Percentiles rank a stretch among this genome's conserved stretches.
phyloP scores from a whole-genome alignment of 169 alveolate species.

The Plasmodium coatneyi region DNA sequence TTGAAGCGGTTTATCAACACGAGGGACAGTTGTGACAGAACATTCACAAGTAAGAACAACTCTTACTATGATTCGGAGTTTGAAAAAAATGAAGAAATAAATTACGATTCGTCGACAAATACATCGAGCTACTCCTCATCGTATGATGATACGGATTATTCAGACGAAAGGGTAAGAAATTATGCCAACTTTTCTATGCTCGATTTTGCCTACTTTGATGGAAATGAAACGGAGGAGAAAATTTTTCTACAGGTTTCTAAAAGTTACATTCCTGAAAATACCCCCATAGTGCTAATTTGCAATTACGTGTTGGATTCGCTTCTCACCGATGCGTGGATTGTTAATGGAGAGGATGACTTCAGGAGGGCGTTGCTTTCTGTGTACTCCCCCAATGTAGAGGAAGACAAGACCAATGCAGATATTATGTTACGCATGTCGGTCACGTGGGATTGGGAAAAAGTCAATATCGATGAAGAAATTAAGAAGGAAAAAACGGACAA shows the following conservation, averaged over 20 bases:
- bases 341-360: conserved; percentile 75
- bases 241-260: conserved; percentile 75
- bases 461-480: conserved; percentile 64
- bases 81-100: conserved; percentile 32
- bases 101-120: conserved; percentile 22
- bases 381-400: conserved; percentile 87
- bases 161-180: conserved; percentile 35
- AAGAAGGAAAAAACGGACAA: conserved; percentile 24
- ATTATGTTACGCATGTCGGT: conserved; percentile 91
- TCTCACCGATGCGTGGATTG: conserved; percentile 86
- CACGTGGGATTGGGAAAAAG: conserved; percentile 83
- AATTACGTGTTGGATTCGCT: conserved; percentile 88
- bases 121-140: conserved; percentile 26
- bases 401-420: conserved; percentile 88
- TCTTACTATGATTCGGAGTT: conserved; percentile 51
- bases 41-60: conserved; percentile 49
- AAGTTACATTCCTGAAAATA: conserved; percentile 77
- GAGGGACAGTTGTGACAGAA: conserved; percentile 41
- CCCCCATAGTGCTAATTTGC: conserved; percentile 83
- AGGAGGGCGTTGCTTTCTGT: conserved; percentile 84
- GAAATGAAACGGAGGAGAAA: conserved; percentile 80
- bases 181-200: conserved; percentile 78
- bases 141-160: conserved; percentile 20
- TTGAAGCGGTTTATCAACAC: conserved; percentile 75
- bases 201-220: conserved; percentile 87